A percentile compares a stretch with the other conserved stretches of the same genome.
phyloP scores from a whole-genome alignment of 805 yeast genomes.

The Lipomyces kockii region DNA sequence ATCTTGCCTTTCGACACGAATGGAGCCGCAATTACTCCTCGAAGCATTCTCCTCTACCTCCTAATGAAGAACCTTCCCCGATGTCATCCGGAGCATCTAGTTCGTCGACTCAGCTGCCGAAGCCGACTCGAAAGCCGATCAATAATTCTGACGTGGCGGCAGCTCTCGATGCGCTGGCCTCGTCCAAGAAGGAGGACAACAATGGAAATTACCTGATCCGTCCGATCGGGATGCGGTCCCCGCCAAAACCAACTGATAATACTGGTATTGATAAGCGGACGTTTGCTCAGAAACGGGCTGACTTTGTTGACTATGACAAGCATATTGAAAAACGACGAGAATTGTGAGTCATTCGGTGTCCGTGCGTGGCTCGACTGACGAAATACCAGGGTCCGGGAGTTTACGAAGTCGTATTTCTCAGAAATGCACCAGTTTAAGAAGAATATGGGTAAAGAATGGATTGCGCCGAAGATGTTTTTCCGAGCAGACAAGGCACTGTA shows the following conservation, averaged over 20 bases:
- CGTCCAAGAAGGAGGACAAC: slow-evolving; percentile 13
- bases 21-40: not conserved
- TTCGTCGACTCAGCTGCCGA: slow-evolving; percentile 13
- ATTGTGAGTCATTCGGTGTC: slow-evolving; percentile 49
- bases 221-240: slow-evolving; percentile 54
- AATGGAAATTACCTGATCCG: slow-evolving; percentile 35
- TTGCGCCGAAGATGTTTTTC: slow-evolving; percentile 81
- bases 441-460: slow-evolving; percentile 83
- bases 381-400: slow-evolving; percentile 47
- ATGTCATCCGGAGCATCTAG: not conserved
- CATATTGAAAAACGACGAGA: slow-evolving; percentile 55
- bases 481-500: slow-evolving; percentile 70
- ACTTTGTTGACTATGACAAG: slow-evolving; percentile 56
- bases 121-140: slow-evolving; percentile 4
- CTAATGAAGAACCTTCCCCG: not conserved
- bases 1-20: not conserved
- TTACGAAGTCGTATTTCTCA: slow-evolving; percentile 69
- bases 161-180: slow-evolving; percentile 10
- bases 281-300: slow-evolving; percentile 50
- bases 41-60: not conserved
- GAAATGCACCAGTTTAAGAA: slow-evolving; percentile 63
- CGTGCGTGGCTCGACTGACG: not conserved
- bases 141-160: slow-evolving; percentile 5
- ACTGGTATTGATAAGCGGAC: slow-evolving; percentile 50
- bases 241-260: slow-evolving; percentile 50